These are phyloP conservation scores for Apiospora saccharicola DNA, from an alignment of 2,329 filamentous ascomycete species.

Conservation along the genomic window DNA sequence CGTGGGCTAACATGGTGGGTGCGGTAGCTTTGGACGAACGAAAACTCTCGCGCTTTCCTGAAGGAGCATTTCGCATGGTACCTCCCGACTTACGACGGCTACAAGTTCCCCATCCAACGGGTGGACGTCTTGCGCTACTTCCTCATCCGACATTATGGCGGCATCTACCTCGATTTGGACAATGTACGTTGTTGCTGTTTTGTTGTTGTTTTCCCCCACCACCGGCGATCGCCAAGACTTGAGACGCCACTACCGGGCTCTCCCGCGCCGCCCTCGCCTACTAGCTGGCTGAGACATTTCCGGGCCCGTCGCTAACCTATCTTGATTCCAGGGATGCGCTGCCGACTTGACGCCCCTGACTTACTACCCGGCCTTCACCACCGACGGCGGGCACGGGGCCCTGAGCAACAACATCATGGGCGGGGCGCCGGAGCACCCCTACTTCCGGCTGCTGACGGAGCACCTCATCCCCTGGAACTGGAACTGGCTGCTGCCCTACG, in stretches of 20 bases:
- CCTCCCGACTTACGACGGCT: slow-evolving; percentile 76
- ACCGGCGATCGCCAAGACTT: background rate
- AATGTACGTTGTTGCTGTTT: slow-evolving; percentile 26
- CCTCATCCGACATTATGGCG: slow-evolving; percentile 77
- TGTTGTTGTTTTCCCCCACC: background rate
- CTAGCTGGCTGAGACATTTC: background rate
- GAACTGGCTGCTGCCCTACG: slow-evolving; percentile 73
- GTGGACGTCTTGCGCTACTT: slow-evolving; percentile 84
- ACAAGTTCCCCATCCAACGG: slow-evolving; percentile 78
- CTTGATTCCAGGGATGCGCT: slow-evolving; percentile 65
- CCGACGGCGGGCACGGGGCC: slow-evolving; percentile 48
- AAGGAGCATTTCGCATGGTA: slow-evolving; percentile 79
- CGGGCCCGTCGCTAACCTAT: background rate
- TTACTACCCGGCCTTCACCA: slow-evolving; percentile 72
- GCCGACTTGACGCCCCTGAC: slow-evolving; percentile 71
- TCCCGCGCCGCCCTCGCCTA: too few relatives aligned
- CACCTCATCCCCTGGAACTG: slow-evolving; percentile 69
- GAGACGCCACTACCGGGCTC: too few relatives aligned
- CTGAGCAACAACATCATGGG: slow-evolving; percentile 73
- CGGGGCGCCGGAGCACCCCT: slow-evolving; percentile 71
- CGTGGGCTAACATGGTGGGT: background rate
- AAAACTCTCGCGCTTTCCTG: slow-evolving; percentile 74
- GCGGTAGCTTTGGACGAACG: slow-evolving; percentile 77
- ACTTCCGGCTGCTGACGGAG: slow-evolving; percentile 72
- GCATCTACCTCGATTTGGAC: slow-evolving; percentile 83